Conservation (phyloP, 371 early-diverging fungal species). For the Nosema muscidifuracis region DNA sequence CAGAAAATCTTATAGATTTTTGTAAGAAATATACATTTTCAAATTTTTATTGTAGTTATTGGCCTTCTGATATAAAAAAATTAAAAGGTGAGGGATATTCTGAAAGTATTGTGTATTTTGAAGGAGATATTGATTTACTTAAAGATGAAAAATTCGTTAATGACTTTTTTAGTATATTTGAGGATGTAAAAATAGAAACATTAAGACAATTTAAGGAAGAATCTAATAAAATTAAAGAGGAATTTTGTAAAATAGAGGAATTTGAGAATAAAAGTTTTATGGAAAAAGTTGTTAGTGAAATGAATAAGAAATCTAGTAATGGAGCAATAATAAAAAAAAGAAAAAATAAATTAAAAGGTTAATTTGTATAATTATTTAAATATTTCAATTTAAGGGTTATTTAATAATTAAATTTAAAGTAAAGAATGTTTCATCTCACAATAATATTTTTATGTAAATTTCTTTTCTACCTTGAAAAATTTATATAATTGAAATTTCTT, state of each 20-base stretch:
- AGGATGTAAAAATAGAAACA: not conserved
- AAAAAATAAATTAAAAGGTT: too few relatives aligned
- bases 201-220: not conserved
- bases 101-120: conserved; percentile 15
- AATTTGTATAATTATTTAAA: too few relatives aligned
- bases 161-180: conserved; percentile 19
- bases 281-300: conserved; percentile 5
- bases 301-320: conserved; percentile 3
- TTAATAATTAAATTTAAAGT: too few relatives aligned
- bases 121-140: not conserved
- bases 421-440: too few relatives aligned
- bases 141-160: conserved; percentile 3
- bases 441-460: too few relatives aligned
- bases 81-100: not conserved
- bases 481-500: too few relatives aligned
- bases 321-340: not conserved
- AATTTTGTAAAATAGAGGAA: not conserved
- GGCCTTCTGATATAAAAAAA: not conserved
- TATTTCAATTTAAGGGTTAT: too few relatives aligned
- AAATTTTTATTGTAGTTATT: conserved; percentile 24
- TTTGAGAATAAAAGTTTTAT: conserved; percentile 13
- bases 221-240: conserved; percentile 1
- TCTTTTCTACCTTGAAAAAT: too few relatives aligned
- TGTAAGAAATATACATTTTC: conserved; percentile 13
- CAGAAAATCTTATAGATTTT: conserved; percentile 22